Evolutionary conservation across 495 filamentous ascomycete species (phyloP).

Genomic region (Penicillium canariense): DNA sequence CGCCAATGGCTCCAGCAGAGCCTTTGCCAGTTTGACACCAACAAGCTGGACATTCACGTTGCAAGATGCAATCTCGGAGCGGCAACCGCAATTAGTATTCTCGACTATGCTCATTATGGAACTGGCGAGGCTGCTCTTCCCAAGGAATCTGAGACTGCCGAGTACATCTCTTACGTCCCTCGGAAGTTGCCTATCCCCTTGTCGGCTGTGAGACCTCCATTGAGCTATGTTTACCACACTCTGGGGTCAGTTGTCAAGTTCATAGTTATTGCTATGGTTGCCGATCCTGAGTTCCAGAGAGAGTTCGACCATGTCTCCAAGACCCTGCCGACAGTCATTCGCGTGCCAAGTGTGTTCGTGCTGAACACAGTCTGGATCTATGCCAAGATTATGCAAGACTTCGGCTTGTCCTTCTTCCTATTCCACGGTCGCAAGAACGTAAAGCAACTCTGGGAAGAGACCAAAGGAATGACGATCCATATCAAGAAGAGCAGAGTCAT

Average conservation of each 20-base stretch:
- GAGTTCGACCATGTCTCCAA: conserved; percentile 52
- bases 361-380: conserved; percentile 54
- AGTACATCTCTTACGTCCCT: conserved; percentile 35
- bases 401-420: conserved; percentile 48
- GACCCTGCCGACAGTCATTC: conserved; percentile 30
- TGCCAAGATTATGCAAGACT: conserved; percentile 36
- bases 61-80: conserved; percentile 44
- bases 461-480: conserved; percentile 45
- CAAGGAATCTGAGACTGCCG: conserved; percentile 28
- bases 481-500: conserved; percentile 46
- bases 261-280: conserved; percentile 50
- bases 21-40: conserved; percentile 38
- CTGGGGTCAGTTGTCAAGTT: conserved; percentile 50
- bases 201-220: conserved; percentile 28
- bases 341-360: conserved; percentile 35
- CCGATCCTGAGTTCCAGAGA: conserved; percentile 58
- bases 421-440: conserved; percentile 47
- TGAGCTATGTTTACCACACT: conserved; percentile 38
- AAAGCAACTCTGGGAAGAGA: conserved; percentile 44
- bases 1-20: conserved; percentile 35
- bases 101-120: conserved; percentile 39
- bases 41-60: conserved; percentile 36
- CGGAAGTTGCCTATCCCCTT: conserved; percentile 23
- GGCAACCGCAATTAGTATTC: conserved; percentile 36
- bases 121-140: conserved; percentile 31